phyloP scores from a whole-genome alignment of 2,329 filamentous ascomycete genomes.

The Colletotrichum scovillei region DNA sequence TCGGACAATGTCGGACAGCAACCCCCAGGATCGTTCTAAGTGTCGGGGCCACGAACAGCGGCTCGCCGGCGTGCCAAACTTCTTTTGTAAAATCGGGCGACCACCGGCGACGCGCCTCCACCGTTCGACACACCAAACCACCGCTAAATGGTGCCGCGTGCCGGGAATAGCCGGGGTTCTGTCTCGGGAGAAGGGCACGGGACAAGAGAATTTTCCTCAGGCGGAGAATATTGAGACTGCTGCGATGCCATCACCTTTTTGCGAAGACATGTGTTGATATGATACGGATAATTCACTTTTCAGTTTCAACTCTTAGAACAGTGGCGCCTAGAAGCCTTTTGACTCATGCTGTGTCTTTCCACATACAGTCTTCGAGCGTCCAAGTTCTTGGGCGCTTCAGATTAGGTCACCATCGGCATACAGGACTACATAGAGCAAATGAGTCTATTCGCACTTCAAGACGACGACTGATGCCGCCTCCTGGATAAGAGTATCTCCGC shows the following conservation, averaged over 20 bases:
- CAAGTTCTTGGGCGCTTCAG: no score
- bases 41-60: neutral
- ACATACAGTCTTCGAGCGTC: no score
- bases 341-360: no score
- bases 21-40: neutral
- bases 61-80: neutral
- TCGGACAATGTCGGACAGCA: neutral
- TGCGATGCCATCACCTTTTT: neutral
- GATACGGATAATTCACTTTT: neutral
- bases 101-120: slow-evolving; percentile 1
- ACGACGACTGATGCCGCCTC: neutral
- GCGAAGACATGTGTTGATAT: no score
- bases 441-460: neutral
- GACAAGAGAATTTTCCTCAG: neutral
- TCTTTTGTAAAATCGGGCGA: slow-evolving; percentile 1
- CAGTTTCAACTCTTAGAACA: neutral
- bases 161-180: neutral
- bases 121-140: neutral
- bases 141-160: neutral
- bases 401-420: neutral
- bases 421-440: neutral
- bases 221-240: neutral
- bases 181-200: neutral
- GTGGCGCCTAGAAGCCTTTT: no score
- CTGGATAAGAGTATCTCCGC: neutral